Percentiles rank a stretch among this genome's conserved stretches.
phyloP scores from a whole-genome alignment of 148 eudicot genomes.

The Arctostaphylos glauca region DNA sequence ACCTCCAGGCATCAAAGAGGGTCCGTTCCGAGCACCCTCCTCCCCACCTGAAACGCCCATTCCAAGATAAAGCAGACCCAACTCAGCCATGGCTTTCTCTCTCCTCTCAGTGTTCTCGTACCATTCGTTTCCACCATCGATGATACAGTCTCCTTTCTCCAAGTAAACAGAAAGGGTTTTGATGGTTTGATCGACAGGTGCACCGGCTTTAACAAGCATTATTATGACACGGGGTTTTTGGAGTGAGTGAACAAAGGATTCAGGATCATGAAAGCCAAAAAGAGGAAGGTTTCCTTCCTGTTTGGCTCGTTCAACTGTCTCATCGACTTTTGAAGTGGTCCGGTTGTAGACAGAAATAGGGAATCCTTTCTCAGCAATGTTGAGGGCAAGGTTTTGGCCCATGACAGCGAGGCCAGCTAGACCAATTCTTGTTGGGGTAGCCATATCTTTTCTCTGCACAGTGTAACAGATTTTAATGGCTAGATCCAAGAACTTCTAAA shows the following conservation, averaged over 20 bases:
- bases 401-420: conserved; percentile 92
- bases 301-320: conserved; percentile 81
- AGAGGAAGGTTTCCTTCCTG: conserved; percentile 82
- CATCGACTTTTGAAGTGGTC: conserved; percentile 84
- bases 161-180: conserved; percentile 70
- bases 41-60: conserved; percentile 99
- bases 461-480: not conserved
- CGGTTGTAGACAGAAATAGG: conserved; percentile 90
- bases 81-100: conserved; percentile 66
- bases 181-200: conserved; percentile 88
- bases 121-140: conserved; percentile 96
- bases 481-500: not conserved
- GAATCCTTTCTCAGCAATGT: conserved; percentile 96
- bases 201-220: conserved; percentile 89
- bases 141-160: conserved; percentile 86
- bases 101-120: conserved; percentile 94
- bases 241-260: conserved; percentile 71
- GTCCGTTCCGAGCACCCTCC: conserved; percentile 88
- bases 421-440: conserved; percentile 79
- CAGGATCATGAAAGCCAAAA: conserved; percentile 79
- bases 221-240: conserved; percentile 89
- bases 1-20: conserved; percentile 95
- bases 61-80: conserved; percentile 82
- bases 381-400: conserved; percentile 96
- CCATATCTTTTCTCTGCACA: conserved; percentile 42